Base-by-base conservation (phyloP, 306 rosid genomes). In the Psophocarpus tetragonolobus region DNA sequence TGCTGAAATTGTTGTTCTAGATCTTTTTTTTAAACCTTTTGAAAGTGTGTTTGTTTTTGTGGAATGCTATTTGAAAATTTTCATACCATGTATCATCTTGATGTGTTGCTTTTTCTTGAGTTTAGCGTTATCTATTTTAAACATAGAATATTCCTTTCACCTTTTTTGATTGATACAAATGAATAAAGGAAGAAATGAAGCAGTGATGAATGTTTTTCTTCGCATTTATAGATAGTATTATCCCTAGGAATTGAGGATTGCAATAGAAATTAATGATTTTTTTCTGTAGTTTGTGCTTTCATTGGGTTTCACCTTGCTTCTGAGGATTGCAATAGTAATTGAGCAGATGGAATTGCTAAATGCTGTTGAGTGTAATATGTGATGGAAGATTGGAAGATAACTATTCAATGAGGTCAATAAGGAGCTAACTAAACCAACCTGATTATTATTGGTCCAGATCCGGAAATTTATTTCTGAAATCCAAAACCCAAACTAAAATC, bases 331-430 rank as follows among this genome's bases (percentile, higher is more conserved):
- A 15, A 54, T 39, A 3, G 24, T 54, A 27, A 27, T 69, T 42
- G 39, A 45, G 18, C 3, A 15, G 29, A 2, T 2, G 4, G 12
- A 7, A 53, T 68, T 57, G 38, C 27, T 61, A 78, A 18, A 29
- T 68, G 75, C 13, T 7, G 75, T 35, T 13, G 6, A 42, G 30
- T 12, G 38, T 50, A 20, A 47, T 51, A 58, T 14, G 21, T 13
- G 23, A 14, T n/a, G n/a, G n/a, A n/a, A n/a, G n/a, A n/a, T n/a
- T 78, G 26, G 33, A 58, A 11, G 26, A 35, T 45, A 71, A 38
- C 30, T 79, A 64, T 60, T 58, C 24, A 78, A 20, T 29, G 61
- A 58, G 29, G 70, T n/a, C 77, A 14, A 32, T 45, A 27, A n/a
- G n/a, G n/a, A n/a, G n/a, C n/a, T n/a, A n/a, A n/a, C n/a, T n/a